Evolutionary conservation across 371 early-diverging fungal genomes (phyloP).

Genomic region (Mucor saturninus): DNA sequence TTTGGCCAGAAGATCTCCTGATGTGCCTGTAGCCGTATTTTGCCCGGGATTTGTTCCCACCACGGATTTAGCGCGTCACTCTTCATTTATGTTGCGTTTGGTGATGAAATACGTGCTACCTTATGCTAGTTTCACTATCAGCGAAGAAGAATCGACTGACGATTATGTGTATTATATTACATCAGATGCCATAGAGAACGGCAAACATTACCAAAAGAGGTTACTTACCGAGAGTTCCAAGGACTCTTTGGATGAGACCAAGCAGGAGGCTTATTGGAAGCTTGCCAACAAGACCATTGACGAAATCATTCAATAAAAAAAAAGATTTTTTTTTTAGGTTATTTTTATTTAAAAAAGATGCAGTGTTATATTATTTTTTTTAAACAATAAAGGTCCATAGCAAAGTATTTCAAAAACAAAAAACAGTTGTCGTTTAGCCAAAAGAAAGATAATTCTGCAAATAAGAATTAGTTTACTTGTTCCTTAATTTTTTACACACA

Average conservation of each 20-base stretch:
- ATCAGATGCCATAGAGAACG: constrained; percentile 14
- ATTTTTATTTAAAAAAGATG: background rate
- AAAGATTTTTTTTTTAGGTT: constrained; percentile 1
- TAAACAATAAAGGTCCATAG: constrained; percentile 6
- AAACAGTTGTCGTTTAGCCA: constrained; percentile 12
- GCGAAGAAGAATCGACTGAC: constrained; percentile 33
- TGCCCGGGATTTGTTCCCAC: constrained; percentile 55
- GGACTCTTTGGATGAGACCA: constrained; percentile 33
- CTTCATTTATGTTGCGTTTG: constrained; percentile 20
- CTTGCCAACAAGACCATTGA: constrained; percentile 33
- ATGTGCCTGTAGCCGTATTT: constrained; percentile 25
- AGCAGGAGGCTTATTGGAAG: constrained; percentile 35
- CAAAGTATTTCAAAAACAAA: constrained; percentile 10
- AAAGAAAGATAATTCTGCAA: constrained; percentile 9
- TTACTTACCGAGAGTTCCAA: constrained; percentile 25
- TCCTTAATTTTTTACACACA: background rate
- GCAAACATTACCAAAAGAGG: constrained; percentile 29
- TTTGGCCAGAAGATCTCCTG: constrained; percentile 18
- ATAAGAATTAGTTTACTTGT: background rate
- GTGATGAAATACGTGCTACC: constrained; percentile 31
- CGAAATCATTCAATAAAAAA: background rate
- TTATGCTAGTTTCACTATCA: constrained; percentile 31
- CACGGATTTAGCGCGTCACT: constrained; percentile 37
- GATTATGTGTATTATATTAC: constrained; percentile 44
- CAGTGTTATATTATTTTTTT: background rate